phyloP scores from a whole-genome alignment of 768 basidiomycete genomes.

The Leccinellum rugosiceps region DNA sequence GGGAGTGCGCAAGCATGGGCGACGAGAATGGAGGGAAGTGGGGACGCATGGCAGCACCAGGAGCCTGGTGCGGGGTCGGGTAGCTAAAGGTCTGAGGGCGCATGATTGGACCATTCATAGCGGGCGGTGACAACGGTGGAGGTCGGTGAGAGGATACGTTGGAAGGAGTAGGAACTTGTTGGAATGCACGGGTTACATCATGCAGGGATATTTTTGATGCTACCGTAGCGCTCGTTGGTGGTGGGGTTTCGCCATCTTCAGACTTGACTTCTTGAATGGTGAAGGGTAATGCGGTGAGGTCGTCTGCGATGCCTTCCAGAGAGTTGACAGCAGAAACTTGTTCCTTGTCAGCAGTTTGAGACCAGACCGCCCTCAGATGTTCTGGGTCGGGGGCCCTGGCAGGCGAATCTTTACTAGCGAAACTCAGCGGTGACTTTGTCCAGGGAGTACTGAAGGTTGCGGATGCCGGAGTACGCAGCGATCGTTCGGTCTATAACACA shows the following conservation, averaged over 20 bases:
- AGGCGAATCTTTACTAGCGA: conserved; percentile 64
- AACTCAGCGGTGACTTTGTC: conserved; percentile 48
- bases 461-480: conserved; percentile 46
- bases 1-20: conserved; percentile 71
- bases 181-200: conserved; percentile 84
- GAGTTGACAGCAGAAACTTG: conserved; percentile 70
- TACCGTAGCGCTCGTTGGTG: conserved; percentile 51
- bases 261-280: conserved; percentile 84
- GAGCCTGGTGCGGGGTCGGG: conserved; percentile 41
- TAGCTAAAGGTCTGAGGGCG: conserved; percentile 29
- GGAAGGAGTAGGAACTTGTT: conserved; percentile 71
- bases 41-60: conserved; percentile 49
- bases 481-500: conserved; percentile 38
- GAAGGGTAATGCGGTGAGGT: conserved; percentile 75
- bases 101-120: conserved; percentile 31
- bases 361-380: conserved; percentile 83
- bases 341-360: conserved; percentile 71
- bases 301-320: conserved; percentile 79
- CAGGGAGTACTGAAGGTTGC: conserved; percentile 42
- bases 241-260: conserved; percentile 80
- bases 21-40: conserved; percentile 60
- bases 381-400: conserved; percentile 76
- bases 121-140: conserved; percentile 48
- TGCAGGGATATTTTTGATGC: conserved; percentile 76
- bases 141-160: conserved; percentile 46